Percentiles rank a stretch among this genome's conserved stretches.
These are phyloP conservation scores for Rhizopus delemar DNA, from an alignment of 371 early-diverging fungal genomes.

Conservation along the genomic window DNA sequence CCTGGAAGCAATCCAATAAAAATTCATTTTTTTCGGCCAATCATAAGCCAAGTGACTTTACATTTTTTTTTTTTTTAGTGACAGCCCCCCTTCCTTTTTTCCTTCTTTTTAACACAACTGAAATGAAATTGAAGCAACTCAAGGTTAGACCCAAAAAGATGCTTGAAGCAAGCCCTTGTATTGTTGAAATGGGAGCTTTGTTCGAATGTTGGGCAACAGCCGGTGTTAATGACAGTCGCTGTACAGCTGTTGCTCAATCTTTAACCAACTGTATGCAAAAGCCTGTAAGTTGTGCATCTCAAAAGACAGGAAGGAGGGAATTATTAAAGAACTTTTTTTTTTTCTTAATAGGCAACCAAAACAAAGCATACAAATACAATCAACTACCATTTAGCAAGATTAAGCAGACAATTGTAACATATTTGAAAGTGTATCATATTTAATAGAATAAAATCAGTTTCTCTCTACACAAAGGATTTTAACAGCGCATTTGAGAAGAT, in stretches of 20 bases:
- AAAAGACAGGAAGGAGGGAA: constrained; percentile 2
- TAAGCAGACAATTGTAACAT: constrained; percentile 63
- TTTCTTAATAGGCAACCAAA: constrained; percentile 46
- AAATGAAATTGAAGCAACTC: constrained; percentile 68
- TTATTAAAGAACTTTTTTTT: neutral
- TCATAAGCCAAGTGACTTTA: constrained; percentile 2
- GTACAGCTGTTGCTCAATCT: constrained; percentile 56
- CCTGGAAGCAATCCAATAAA: too few species aligned
- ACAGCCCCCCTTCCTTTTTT: constrained; percentile 11
- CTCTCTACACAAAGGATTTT: too few species aligned
- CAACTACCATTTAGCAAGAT: constrained; percentile 69
- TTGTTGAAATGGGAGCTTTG: constrained; percentile 67
- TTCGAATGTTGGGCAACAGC: constrained; percentile 69
- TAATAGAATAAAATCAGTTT: neutral
- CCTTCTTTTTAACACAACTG: constrained; percentile 1
- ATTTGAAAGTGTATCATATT: constrained; percentile 4
- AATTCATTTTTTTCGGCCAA: neutral
- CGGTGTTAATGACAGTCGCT: constrained; percentile 62
- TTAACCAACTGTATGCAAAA: constrained; percentile 65
- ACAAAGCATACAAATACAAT: constrained; percentile 58
- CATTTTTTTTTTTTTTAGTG: constrained; percentile 15
- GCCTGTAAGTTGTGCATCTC: constrained; percentile 44
- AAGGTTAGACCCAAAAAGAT: constrained; percentile 68
- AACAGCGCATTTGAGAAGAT: too few species aligned
- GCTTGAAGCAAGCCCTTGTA: constrained; percentile 62